Evolutionary conservation across 2,329 filamentous ascomycete species (phyloP).

Genomic region (Talaromyces sp.): DNA sequence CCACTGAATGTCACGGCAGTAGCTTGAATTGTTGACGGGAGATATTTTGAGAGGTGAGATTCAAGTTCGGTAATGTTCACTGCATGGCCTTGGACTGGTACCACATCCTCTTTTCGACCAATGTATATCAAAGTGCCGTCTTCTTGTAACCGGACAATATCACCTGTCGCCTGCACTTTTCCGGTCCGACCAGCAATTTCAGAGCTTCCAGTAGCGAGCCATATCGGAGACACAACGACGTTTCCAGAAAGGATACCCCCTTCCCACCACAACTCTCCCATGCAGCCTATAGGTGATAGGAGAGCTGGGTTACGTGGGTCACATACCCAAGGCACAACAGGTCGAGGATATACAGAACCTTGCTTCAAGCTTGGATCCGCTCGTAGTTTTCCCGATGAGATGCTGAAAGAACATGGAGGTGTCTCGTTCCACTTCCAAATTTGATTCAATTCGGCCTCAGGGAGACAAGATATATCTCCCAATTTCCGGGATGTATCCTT

Average conservation of each 20-base stretch:
- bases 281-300: constrained; percentile 44
- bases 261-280: constrained; percentile 50
- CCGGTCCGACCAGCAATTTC: not conserved
- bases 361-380: not conserved
- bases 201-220: constrained; percentile 4
- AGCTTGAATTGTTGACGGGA: constrained; percentile 33
- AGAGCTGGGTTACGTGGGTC: constrained; percentile 38
- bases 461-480: constrained; percentile 40
- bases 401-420: constrained; percentile 38
- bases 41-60: constrained; percentile 35
- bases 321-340: constrained; percentile 36
- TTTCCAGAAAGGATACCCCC: constrained; percentile 37
- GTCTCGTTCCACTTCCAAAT: constrained; percentile 47
- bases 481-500: constrained; percentile 29
- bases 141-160: constrained; percentile 34
- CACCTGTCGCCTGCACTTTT: constrained; percentile 33
- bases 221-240: constrained; percentile 22
- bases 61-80: constrained; percentile 45
- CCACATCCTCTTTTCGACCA: constrained; percentile 34
- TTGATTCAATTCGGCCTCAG: constrained; percentile 38
- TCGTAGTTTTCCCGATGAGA: constrained; percentile 22
- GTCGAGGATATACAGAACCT: constrained; percentile 34
- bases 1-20: not conserved
- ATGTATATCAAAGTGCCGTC: constrained; percentile 36
- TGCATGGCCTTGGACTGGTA: constrained; percentile 39